A percentile compares a stretch with the other conserved stretches of the same genome.
phyloP scores from a whole-genome alignment of 2,329 filamentous ascomycete species.

The Hortaea werneckii region DNA sequence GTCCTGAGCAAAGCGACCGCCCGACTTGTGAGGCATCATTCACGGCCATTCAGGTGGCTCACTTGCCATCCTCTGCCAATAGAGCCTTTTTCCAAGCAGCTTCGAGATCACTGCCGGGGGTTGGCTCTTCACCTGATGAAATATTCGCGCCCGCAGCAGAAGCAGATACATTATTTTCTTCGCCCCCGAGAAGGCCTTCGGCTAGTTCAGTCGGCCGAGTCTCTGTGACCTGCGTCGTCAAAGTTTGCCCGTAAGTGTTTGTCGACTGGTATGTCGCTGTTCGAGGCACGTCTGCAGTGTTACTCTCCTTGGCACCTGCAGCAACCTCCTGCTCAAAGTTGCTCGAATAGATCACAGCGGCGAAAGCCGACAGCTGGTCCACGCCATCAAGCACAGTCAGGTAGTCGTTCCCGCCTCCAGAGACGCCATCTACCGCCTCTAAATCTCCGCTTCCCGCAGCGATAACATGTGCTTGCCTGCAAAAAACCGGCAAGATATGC shows the following conservation, averaged over 20 bases:
- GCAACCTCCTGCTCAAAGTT: slow-evolving; percentile 54
- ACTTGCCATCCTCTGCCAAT: slow-evolving; percentile 31
- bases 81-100: slow-evolving; percentile 60
- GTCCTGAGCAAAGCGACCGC: no score
- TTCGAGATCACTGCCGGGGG: slow-evolving; percentile 42
- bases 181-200: not conserved
- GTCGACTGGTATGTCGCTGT: no score
- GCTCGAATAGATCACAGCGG: slow-evolving; percentile 76
- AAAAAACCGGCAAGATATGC: slow-evolving; percentile 80
- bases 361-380: slow-evolving; percentile 68
- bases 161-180: not conserved
- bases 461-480: slow-evolving; percentile 81
- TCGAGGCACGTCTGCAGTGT: no score
- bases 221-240: not conserved
- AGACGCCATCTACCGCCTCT: slow-evolving; percentile 23
- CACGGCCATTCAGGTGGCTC: no score
- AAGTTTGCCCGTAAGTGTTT: no score
- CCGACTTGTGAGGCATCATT: no score
- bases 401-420: slow-evolving; percentile 36
- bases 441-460: slow-evolving; percentile 64
- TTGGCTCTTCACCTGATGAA: not conserved
- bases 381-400: slow-evolving; percentile 63
- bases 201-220: not conserved
- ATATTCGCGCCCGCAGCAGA: not conserved
- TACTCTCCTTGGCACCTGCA: slow-evolving; percentile 14